Base-by-base conservation (phyloP, 2,329 filamentous ascomycete species). In the Alternaria arbusti region DNA sequence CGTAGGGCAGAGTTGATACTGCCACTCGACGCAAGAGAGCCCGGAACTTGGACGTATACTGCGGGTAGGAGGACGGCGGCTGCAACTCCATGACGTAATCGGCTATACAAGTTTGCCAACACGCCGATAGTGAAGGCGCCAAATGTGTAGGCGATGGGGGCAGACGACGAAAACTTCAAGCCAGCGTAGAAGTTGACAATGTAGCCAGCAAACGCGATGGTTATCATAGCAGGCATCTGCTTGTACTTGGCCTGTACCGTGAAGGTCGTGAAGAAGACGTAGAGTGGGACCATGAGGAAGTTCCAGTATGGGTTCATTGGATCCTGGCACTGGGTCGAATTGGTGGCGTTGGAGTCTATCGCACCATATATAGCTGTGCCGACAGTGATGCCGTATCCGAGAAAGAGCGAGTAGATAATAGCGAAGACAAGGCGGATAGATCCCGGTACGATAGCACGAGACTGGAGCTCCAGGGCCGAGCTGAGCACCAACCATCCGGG, bases 181-280 rank as follows among this genome's bases (percentile, higher is more conserved):
- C 87, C 87, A n/a, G 87, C 88, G 79, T 91, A 94, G 80, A 88
- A 92, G 79, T 91, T 95, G 71, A 93, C 90, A 10, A 88, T 82
- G 73, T 91, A 95, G 8, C 92, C 92, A 0, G 87, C 86, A 28
- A 93, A 82, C 0, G 91, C 88, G 70, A 96, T 93, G 63, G 86
- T 40, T 20, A 92, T 82, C 91, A 94, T 95, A 61, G 91, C 85
- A 0, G 91, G 91, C 36, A 89, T 87, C 76, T 95, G 91, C 70
- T 87, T 89, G 87, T 88, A 93, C 79, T 93, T 92, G 60, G 91
- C 91, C 68, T 94, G 91, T 76, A 94, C 93, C 73, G 94, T 90
- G 73, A 94, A 85, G 64, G 74, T 74, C 2, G 90, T 90, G 54
- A 94, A 86, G 72, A 90, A 92, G 44, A 92, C 76, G 17, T 92